These are phyloP conservation scores for Sophora flavescens DNA, from an alignment of 306 rosid species.

Conservation along the genomic window DNA sequence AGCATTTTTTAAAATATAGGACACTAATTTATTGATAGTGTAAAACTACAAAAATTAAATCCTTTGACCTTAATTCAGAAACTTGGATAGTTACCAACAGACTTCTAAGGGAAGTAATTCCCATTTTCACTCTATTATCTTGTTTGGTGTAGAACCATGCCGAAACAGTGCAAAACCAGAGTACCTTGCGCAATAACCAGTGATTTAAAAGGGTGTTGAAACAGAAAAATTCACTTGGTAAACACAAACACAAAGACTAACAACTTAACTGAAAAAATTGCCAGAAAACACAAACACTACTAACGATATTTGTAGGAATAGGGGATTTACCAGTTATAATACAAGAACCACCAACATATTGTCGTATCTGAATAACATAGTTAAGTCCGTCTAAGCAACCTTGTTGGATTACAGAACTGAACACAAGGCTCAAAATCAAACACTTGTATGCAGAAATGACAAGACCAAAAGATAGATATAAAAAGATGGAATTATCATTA, in stretches of 20 bases:
- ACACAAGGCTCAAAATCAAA: constrained; percentile 47
- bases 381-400: neutral
- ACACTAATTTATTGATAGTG: neutral
- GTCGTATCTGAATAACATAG: constrained; percentile 26
- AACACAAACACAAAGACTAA: neutral
- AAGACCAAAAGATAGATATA: constrained; percentile 37
- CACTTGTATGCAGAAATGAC: constrained; percentile 39
- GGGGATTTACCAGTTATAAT: neutral
- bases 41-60: constrained; percentile 1
- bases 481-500: constrained; percentile 39
- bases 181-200: constrained; percentile 4
- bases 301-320: constrained; percentile 20
- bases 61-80: neutral
- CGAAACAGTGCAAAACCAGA: neutral
- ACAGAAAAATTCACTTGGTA: neutral
- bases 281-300: constrained; percentile 25
- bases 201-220: constrained; percentile 10
- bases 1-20: neutral
- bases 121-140: neutral
- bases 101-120: neutral
- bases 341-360: constrained; percentile 34
- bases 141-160: constrained; percentile 8
- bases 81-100: neutral
- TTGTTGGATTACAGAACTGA: constrained; percentile 42
- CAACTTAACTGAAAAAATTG: neutral